phyloP scores from a whole-genome alignment of 176 grass and related monocot genomes.

The Hsuehochloa calcarea region DNA sequence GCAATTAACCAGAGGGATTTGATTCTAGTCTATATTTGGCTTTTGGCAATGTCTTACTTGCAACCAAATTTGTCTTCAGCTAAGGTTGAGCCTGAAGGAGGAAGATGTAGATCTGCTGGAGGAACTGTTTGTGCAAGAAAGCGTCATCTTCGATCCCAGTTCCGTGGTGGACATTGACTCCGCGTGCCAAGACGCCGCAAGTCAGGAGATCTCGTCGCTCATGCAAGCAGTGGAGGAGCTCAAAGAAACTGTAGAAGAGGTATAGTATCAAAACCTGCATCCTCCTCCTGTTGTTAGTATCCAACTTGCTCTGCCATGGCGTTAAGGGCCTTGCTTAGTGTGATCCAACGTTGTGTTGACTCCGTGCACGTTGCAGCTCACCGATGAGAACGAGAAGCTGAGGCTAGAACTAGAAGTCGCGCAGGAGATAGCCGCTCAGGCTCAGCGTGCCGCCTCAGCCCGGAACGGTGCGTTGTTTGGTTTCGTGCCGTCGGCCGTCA shows the following conservation, averaged over 20 bases:
- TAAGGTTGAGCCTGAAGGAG: conserved; percentile 75
- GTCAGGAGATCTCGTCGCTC: conserved; percentile 43
- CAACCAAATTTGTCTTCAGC: conserved; percentile 45
- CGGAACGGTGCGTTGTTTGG: conserved; percentile 17
- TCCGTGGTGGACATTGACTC: conserved; percentile 37
- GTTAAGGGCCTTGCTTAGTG: not conserved
- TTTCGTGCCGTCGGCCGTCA: conserved; percentile 20
- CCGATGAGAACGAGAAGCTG: conserved; percentile 46
- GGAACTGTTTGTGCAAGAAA: conserved; percentile 62
- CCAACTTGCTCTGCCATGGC: not conserved
- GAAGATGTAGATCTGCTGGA: conserved; percentile 68
- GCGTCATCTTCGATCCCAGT: conserved; percentile 54
- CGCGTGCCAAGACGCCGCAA: conserved; percentile 36
- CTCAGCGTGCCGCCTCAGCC: not conserved
- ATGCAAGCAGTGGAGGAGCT: conserved; percentile 58
- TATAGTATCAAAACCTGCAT: conserved; percentile 19
- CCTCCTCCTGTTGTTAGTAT: not conserved
- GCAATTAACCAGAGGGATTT: not conserved
- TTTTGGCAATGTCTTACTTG: not conserved
- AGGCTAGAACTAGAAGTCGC: conserved; percentile 35
- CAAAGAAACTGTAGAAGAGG: conserved; percentile 52
- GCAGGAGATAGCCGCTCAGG: conserved; percentile 31
- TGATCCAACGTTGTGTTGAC: not conserved
- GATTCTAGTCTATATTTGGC: not conserved
- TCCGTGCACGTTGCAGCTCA: conserved; percentile 36